Percentiles rank a stretch among this genome's conserved stretches.
Evolutionary conservation across 2,329 filamentous ascomycete species (phyloP).

Genomic region (Beauveria australis): DNA sequence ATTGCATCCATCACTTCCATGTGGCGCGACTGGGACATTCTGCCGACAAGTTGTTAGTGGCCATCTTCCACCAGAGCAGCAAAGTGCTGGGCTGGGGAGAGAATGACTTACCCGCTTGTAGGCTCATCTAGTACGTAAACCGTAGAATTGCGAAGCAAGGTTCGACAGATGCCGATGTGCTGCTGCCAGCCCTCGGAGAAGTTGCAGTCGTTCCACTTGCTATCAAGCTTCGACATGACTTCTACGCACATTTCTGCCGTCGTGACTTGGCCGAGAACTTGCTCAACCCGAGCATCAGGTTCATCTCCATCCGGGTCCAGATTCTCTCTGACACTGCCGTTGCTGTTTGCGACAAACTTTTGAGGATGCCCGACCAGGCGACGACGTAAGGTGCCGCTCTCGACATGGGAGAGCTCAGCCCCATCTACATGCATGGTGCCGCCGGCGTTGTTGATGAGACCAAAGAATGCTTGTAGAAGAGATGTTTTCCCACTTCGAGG

Average conservation of each 20-base stretch:
- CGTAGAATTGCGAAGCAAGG: not conserved
- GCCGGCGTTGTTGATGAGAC: not conserved
- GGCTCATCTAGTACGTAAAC: conserved; percentile 3
- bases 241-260: not conserved
- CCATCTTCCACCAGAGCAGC: not conserved
- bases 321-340: no score
- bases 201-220: not conserved
- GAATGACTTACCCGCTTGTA: not conserved
- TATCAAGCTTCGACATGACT: not conserved
- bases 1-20: not conserved
- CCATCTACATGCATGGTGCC: no score
- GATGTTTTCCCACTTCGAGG: conserved; percentile 1
- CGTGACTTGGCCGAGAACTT: not conserved
- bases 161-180: not conserved
- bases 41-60: no score
- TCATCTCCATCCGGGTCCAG: no score
- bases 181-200: conserved; percentile 1
- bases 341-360: no score
- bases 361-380: no score
- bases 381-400: not conserved
- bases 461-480: not conserved
- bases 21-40: no score
- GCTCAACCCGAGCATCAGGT: not conserved
- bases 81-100: not conserved
- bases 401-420: no score